Evolutionary conservation across 2,329 filamentous ascomycete species (phyloP).

Genomic region (Ceratocystis alfenasii): DNA sequence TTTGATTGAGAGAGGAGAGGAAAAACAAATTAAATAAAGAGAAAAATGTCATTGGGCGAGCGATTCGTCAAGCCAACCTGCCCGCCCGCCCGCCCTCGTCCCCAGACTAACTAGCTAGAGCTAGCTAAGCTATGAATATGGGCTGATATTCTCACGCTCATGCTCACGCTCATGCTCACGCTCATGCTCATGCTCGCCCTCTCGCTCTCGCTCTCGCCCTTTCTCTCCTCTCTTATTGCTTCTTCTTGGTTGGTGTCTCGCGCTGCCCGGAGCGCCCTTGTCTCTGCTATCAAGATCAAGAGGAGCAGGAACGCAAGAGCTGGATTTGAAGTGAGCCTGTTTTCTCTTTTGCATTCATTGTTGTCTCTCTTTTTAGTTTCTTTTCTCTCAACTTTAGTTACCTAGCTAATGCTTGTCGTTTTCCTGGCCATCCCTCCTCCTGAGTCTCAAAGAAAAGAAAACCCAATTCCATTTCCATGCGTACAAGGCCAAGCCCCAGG

Average conservation of each 20-base stretch:
- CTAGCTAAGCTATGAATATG: background rate
- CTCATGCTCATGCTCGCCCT: too few species aligned
- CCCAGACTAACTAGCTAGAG: too few species aligned
- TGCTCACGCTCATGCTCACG: too few species aligned
- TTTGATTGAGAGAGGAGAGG: background rate
- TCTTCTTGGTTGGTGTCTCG: slow-evolving; percentile 1
- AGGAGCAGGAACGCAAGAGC: background rate
- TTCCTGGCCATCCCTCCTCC: background rate
- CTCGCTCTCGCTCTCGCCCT: too few species aligned
- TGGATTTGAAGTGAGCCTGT: background rate
- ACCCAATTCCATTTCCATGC: background rate
- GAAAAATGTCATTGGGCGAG: background rate
- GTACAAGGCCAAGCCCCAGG: too few species aligned
- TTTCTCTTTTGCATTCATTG: background rate
- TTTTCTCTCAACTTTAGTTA: background rate
- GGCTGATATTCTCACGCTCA: background rate
- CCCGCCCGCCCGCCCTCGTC: background rate
- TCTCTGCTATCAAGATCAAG: background rate
- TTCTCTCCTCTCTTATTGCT: background rate
- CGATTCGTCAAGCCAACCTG: background rate
- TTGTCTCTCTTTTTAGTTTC: background rate
- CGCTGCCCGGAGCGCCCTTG: background rate
- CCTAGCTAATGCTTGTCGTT: background rate
- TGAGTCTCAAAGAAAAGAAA: background rate
- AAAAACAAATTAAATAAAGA: background rate